A percentile compares a stretch with the other conserved stretches of the same genome.
phyloP scores from a whole-genome alignment of 2,329 filamentous ascomycete genomes.

The Periconia macrospinosa region DNA sequence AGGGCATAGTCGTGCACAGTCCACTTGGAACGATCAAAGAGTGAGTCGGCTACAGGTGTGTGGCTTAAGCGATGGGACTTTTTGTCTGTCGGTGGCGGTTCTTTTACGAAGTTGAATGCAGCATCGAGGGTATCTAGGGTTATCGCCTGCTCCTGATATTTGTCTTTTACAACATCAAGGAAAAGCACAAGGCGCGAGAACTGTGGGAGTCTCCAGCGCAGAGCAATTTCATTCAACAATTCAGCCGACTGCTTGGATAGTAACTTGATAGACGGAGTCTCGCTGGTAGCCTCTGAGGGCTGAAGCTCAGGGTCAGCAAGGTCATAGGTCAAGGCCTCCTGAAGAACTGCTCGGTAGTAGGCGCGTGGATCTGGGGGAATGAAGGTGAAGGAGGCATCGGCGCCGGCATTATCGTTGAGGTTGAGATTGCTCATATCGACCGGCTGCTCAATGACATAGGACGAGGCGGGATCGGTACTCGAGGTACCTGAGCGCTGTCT shows the following conservation, averaged over 20 bases:
- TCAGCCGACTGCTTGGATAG: slow-evolving; percentile 78
- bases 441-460: slow-evolving; percentile 66
- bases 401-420: slow-evolving; percentile 55
- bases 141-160: slow-evolving; percentile 83
- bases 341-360: slow-evolving; percentile 81
- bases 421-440: slow-evolving; percentile 69
- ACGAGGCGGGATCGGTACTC: slow-evolving; percentile 43
- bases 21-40: slow-evolving; percentile 56
- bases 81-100: slow-evolving; percentile 67
- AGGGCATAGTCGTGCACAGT: slow-evolving; percentile 52
- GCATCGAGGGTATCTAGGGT: slow-evolving; percentile 79
- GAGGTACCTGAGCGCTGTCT: slow-evolving; percentile 50
- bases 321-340: slow-evolving; percentile 70
- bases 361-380: slow-evolving; percentile 82
- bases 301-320: slow-evolving; percentile 58
- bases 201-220: slow-evolving; percentile 86
- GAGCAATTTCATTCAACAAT: slow-evolving; percentile 78
- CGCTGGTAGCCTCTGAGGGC: slow-evolving; percentile 52
- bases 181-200: slow-evolving; percentile 79
- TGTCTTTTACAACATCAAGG: slow-evolving; percentile 81
- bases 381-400: slow-evolving; percentile 74
- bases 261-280: slow-evolving; percentile 54
- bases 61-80: slow-evolving; percentile 57
- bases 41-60: slow-evolving; percentile 37
- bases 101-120: slow-evolving; percentile 81